Base-by-base conservation (phyloP, 106 monocot genomes). In the Dendrobium chrysotoxum region DNA sequence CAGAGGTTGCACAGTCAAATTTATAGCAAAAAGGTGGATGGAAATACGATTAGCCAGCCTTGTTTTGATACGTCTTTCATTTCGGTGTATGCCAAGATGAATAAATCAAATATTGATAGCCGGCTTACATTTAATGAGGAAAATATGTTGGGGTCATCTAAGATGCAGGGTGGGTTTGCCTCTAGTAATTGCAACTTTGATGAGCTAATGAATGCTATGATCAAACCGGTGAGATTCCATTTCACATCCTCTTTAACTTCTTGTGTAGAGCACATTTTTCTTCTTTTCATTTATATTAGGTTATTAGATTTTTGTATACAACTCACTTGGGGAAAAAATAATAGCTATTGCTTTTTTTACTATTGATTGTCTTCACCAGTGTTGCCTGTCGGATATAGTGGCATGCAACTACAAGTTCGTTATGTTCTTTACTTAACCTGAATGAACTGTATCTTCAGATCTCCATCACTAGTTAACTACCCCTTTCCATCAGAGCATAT, bases 131-230 rank as follows among this genome's bases (percentile, higher is more conserved):
- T 72, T 57, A 86, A 82, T 74, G 85, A 88, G 20, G 83, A 80
- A 9, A 82, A 76, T 54, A 28, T 50, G 45, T 75, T 79, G 38
- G 82, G 81, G n/a, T 80, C 18, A 35, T 55, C 84, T 40, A 90
- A 75, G 65, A 64, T 86, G 80, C 90, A 81, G 30, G 80, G 75
- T 50, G 87, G 90, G 5, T 85, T 84, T 26, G 79, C 31, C 50
- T 80, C 88, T 74, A 82, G 64, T 84, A 80, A 81, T 79, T 93
- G 79, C 82, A 90, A 57, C 77, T 83, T 93, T 42, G 90, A 89
- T 81, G 90, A 89, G 75, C 41, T 91, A n/a, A 80, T 87, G 64
- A 91, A 86, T 86, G 85, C 85, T 18, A 76, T 91, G 79, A 91
- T 90, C 77, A 93, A 93, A 85, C 78, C 83, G 77, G 93, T 93